These are phyloP conservation scores for Gaertneriomyces sp. DNA, from an alignment of 192 early-diverging fungal genomes.

Conservation along the genomic window DNA sequence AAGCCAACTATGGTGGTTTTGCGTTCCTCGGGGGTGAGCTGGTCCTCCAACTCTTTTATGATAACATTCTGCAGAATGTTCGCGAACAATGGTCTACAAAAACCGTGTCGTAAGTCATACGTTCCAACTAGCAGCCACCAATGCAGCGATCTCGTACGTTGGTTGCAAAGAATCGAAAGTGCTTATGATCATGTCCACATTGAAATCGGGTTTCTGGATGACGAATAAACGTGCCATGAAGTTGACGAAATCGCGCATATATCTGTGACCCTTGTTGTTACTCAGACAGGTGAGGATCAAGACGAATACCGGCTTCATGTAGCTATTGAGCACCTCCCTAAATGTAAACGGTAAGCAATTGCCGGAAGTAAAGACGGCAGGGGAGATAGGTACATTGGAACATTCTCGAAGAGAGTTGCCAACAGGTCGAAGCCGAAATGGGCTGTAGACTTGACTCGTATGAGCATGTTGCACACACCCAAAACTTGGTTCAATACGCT, in stretches of 20 bases:
- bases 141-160: constrained; percentile 35
- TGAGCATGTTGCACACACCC: constrained; percentile 90
- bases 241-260: constrained; percentile 62
- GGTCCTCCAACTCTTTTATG: constrained; percentile 60
- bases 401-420: constrained; percentile 68
- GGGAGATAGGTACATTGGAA: constrained; percentile 52
- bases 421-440: constrained; percentile 82
- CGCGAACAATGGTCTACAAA: constrained; percentile 55
- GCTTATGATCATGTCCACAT: constrained; percentile 56
- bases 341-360: constrained; percentile 7
- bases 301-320: constrained; percentile 59
- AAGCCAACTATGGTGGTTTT: constrained; percentile 63
- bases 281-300: constrained; percentile 56
- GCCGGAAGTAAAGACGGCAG: background rate
- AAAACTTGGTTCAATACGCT: constrained; percentile 78
- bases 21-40: constrained; percentile 55
- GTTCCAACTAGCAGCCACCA: background rate
- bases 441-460: constrained; percentile 80
- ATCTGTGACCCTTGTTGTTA: constrained; percentile 56
- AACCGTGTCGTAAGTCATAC: constrained; percentile 16
- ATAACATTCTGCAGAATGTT: constrained; percentile 61
- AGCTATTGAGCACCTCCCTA: constrained; percentile 45
- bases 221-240: constrained; percentile 65
- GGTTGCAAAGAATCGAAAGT: constrained; percentile 58
- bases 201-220: constrained; percentile 57